Conservation (phyloP, 495 filamentous ascomycete genomes). For the Parathielavia hyrcaniae region DNA sequence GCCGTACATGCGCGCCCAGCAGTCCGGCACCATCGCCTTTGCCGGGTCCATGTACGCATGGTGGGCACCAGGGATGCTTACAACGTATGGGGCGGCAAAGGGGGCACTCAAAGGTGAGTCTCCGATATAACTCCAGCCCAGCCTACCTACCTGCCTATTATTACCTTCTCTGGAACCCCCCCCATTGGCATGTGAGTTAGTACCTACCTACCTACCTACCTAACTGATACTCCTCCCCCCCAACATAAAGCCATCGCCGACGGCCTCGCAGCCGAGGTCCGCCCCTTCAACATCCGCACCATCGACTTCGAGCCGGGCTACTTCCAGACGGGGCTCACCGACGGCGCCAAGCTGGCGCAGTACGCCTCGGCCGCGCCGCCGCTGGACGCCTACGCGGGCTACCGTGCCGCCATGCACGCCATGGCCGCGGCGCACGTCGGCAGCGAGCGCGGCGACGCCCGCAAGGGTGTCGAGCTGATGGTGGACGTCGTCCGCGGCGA, state of each 20-base stretch:
- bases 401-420: background rate
- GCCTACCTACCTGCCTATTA: too few relatives aligned
- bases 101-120: constrained; percentile 31
- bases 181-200: too few relatives aligned
- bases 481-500: constrained; percentile 5
- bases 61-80: constrained; percentile 36
- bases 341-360: background rate
- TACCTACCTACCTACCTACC: background rate
- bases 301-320: constrained; percentile 5
- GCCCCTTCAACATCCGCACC: constrained; percentile 25
- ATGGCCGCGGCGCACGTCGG: background rate
- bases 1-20: constrained; percentile 42
- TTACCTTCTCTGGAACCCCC: too few relatives aligned
- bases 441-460: constrained; percentile 5
- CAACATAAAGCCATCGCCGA: constrained; percentile 25
- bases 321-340: background rate
- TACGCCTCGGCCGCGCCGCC: background rate
- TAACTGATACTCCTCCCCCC: background rate
- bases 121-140: too few relatives aligned
- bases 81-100: constrained; percentile 43
- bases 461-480: constrained; percentile 7
- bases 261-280: constrained; percentile 37
- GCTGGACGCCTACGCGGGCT: background rate
- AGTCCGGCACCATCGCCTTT: constrained; percentile 43
- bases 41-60: constrained; percentile 48